Conservation (phyloP, 2,329 filamentous ascomycete species). For the Ophiostoma quercus region DNA sequence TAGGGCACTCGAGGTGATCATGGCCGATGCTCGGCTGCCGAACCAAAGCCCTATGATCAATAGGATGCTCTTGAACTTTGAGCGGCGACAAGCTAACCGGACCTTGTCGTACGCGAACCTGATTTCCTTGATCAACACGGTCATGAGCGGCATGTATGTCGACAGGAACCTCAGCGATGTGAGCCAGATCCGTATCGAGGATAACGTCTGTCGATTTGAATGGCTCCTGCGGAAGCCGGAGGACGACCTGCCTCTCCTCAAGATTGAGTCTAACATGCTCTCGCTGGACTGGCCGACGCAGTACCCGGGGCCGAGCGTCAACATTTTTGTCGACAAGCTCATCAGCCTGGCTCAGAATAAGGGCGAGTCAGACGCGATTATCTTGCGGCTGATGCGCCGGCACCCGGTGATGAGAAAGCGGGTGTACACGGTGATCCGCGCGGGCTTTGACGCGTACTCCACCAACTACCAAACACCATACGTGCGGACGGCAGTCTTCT, state of each 20-base stretch:
- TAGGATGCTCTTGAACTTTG: conserved; percentile 49
- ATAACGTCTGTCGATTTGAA: conserved; percentile 29
- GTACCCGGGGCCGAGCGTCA: conserved; percentile 30
- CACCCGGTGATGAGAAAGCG: conserved; percentile 47
- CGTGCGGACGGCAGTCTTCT: conserved; percentile 49
- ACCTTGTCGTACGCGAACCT: conserved; percentile 51
- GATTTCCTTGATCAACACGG: conserved; percentile 45
- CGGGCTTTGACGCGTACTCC: conserved; percentile 49
- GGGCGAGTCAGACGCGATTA: conserved; percentile 48
- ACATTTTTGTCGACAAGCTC: conserved; percentile 62
- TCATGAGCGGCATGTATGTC: conserved; percentile 40
- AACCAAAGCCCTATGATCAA: conserved; percentile 44
- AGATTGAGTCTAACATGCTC: conserved; percentile 25
- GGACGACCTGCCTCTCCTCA: conserved; percentile 27
- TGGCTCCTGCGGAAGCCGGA: conserved; percentile 25
- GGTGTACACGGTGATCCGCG: conserved; percentile 50
- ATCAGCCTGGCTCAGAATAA: conserved; percentile 57
- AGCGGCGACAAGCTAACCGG: conserved; percentile 50
- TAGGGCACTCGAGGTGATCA: conserved; percentile 55
- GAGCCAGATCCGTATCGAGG: conserved; percentile 35
- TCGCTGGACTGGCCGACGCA: conserved; percentile 29
- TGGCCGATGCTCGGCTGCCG: conserved; percentile 44
- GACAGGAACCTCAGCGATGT: not conserved
- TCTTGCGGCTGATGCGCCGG: conserved; percentile 52
- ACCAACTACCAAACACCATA: conserved; percentile 47